Conservation (phyloP, 2,329 filamentous ascomycete species). For the Aspergillus ochraceus region DNA sequence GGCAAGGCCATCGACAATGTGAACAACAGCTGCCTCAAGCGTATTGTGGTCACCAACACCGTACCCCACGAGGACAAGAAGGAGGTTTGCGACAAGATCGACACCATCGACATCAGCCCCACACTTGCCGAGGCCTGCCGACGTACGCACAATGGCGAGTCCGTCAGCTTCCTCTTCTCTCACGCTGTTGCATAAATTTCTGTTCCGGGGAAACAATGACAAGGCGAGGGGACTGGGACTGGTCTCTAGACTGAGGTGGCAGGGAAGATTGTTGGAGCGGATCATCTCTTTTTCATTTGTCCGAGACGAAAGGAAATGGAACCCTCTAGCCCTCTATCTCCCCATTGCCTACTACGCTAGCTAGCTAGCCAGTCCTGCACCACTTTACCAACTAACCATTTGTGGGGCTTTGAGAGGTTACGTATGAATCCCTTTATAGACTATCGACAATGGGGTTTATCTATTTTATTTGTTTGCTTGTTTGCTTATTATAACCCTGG, state of each 20-base stretch:
- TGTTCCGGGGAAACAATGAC: not conserved
- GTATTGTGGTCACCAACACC: conserved; percentile 88
- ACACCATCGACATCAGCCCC: conserved; percentile 88
- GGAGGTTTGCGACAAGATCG: conserved; percentile 72
- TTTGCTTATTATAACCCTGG: not conserved
- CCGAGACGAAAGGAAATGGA: not conserved
- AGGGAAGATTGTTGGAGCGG: not conserved
- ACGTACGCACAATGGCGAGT: conserved; percentile 53
- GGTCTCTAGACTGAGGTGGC: not conserved
- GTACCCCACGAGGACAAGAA: conserved; percentile 80
- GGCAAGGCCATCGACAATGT: conserved; percentile 85
- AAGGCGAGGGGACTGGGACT: not conserved
- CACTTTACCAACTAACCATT: not conserved
- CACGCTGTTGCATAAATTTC: conserved; percentile 42
- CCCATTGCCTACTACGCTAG: not conserved
- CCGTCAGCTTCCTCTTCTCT: conserved; percentile 53
- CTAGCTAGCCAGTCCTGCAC: not conserved
- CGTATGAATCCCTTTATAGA: conserved; percentile 1
- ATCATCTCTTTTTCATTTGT: conserved; percentile 3
- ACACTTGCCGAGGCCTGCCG: conserved; percentile 59
- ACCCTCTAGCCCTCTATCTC: not conserved
- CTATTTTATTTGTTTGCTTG: not conserved
- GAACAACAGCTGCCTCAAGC: conserved; percentile 73
- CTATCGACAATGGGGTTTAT: conserved; percentile 2
- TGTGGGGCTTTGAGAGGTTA: not conserved